A percentile compares a stretch with the other conserved stretches of the same genome.
These are phyloP conservation scores for Somion occarium DNA, from an alignment of 1,284 basidiomycete genomes.

Conservation along the genomic window DNA sequence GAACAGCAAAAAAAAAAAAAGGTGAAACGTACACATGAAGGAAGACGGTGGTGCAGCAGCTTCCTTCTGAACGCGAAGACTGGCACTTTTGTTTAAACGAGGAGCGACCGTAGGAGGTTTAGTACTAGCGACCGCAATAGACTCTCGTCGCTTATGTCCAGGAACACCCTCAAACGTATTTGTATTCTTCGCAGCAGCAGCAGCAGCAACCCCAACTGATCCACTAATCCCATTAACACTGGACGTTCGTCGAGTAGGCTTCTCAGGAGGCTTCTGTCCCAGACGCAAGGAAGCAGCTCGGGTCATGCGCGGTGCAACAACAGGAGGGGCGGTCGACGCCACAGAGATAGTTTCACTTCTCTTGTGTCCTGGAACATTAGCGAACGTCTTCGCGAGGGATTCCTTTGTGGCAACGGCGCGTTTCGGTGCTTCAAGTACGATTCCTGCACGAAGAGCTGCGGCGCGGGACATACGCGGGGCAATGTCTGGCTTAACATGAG, in stretches of 20 bases:
- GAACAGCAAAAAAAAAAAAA: background rate
- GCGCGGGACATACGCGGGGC: constrained; percentile 75
- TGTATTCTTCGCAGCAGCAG: constrained; percentile 16
- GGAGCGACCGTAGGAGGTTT: constrained; percentile 60
- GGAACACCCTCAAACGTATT: constrained; percentile 70
- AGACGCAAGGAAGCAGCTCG: constrained; percentile 65
- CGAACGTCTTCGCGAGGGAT: constrained; percentile 56
- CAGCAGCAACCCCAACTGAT: background rate
- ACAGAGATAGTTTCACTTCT: constrained; percentile 60
- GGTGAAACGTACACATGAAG: constrained; percentile 51
- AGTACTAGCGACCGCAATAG: constrained; percentile 62
- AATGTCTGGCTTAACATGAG: constrained; percentile 59
- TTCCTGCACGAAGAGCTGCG: constrained; percentile 68
- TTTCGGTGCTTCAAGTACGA: constrained; percentile 33
- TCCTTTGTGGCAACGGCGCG: constrained; percentile 54
- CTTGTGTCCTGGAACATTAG: constrained; percentile 75
- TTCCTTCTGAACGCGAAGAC: constrained; percentile 56
- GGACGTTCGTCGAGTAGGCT: constrained; percentile 16
- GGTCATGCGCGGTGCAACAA: constrained; percentile 68
- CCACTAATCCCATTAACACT: constrained; percentile 10
- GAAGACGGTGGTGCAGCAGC: constrained; percentile 52
- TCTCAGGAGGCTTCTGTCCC: constrained; percentile 32
- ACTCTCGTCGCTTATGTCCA: constrained; percentile 75
- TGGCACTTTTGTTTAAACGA: constrained; percentile 65
- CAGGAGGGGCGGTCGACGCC: constrained; percentile 69